A percentile compares a stretch with the other conserved stretches of the same genome.
These are phyloP conservation scores for Lactarius hengduanensis DNA, from an alignment of 768 basidiomycete genomes.

Conservation along the genomic window DNA sequence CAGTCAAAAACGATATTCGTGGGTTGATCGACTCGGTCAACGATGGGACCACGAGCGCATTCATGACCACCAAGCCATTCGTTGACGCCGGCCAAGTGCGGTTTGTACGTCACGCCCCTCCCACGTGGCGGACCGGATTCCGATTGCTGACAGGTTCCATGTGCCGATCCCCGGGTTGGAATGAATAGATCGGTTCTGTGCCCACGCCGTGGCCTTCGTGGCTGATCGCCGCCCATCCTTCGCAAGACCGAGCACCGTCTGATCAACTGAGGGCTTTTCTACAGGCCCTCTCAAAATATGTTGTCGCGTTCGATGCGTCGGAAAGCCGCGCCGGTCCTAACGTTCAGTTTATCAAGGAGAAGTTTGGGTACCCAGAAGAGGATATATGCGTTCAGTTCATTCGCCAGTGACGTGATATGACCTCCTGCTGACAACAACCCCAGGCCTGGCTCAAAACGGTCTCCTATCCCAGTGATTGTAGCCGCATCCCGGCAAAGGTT, in stretches of 20 bases:
- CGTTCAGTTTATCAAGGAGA: conserved; percentile 71
- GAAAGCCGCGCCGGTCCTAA: conserved; percentile 57
- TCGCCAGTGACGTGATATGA: neutral
- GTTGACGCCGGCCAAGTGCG: conserved; percentile 75
- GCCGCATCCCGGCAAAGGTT: conserved; percentile 59
- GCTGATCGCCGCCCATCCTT: conserved; percentile 86
- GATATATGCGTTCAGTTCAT: conserved; percentile 64
- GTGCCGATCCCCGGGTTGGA: neutral
- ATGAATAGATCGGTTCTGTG: conserved; percentile 69
- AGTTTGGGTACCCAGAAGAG: conserved; percentile 77
- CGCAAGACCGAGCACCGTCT: conserved; percentile 51
- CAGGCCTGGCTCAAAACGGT: conserved; percentile 86
- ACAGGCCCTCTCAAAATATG: conserved; percentile 56
- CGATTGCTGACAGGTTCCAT: neutral
- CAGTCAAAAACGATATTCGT: conserved; percentile 80
- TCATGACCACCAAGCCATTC: conserved; percentile 85
- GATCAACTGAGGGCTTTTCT: conserved; percentile 59
- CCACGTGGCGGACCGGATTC: conserved; percentile 10
- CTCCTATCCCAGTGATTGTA: conserved; percentile 65
- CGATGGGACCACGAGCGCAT: conserved; percentile 81
- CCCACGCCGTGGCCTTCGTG: conserved; percentile 97
- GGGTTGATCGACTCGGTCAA: conserved; percentile 86
- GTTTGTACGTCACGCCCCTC: conserved; percentile 67
- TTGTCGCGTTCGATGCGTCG: conserved; percentile 60
- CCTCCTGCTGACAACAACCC: neutral